A percentile compares a stretch with the other conserved stretches of the same genome.
phyloP scores from a whole-genome alignment of 495 filamentous ascomycete genomes.

The Glonium stellatum region DNA sequence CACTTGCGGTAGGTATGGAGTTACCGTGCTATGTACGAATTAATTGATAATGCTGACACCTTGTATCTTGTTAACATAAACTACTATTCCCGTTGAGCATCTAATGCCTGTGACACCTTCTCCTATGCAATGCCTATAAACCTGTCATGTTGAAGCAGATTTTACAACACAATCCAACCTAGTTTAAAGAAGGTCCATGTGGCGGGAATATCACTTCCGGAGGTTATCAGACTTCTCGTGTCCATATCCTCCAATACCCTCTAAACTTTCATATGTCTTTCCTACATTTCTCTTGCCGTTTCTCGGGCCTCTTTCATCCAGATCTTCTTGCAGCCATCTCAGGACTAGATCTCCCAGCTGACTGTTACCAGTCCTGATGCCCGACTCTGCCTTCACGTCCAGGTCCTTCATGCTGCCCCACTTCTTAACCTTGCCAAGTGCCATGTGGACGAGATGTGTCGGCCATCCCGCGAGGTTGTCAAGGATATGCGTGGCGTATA shows the following conservation, averaged over 20 bases:
- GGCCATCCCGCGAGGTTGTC: slow-evolving; percentile 92
- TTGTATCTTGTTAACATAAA: too few relatives aligned
- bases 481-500: slow-evolving; percentile 96
- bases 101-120: too few relatives aligned
- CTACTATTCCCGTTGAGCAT: too few relatives aligned
- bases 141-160: too few relatives aligned
- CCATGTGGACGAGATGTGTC: slow-evolving; percentile 92
- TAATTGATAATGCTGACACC: too few relatives aligned
- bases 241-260: slow-evolving; percentile 77
- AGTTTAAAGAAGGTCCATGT: too few relatives aligned
- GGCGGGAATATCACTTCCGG: too few relatives aligned
- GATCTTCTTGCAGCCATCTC: slow-evolving; percentile 77
- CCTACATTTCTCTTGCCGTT: slow-evolving; percentile 51
- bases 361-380: slow-evolving; percentile 55
- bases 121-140: too few relatives aligned
- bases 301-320: slow-evolving; percentile 72
- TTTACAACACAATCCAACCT: too few relatives aligned
- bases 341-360: slow-evolving; percentile 78
- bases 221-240: slow-evolving; percentile 46
- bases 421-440: slow-evolving; percentile 74
- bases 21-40: too few relatives aligned
- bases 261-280: slow-evolving; percentile 57
- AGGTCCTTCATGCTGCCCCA: slow-evolving; percentile 65
- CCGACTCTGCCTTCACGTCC: slow-evolving; percentile 30
- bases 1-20: too few relatives aligned